Conservation (phyloP, 177 flowering plant species). For the Vitis hybrid region DNA sequence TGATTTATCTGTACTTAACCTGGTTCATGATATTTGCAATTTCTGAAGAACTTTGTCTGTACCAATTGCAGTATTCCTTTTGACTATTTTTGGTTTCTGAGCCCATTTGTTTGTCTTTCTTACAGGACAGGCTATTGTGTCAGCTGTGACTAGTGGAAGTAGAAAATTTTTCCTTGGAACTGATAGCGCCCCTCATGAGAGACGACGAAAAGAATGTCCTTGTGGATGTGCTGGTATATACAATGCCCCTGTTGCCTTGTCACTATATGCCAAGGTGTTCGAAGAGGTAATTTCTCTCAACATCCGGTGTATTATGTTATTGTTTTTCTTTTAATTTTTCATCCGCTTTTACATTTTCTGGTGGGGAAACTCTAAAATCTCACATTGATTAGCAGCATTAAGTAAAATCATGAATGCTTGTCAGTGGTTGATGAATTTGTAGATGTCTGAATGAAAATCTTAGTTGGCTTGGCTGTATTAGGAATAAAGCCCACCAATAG, state of each 20-base stretch:
- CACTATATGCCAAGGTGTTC: conserved; percentile 87
- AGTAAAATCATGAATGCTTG: no score
- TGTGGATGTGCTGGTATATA: conserved; percentile 98
- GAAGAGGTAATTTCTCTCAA: conserved; percentile 65
- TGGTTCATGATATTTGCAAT: no score
- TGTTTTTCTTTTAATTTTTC: neutral
- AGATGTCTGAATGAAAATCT: no score
- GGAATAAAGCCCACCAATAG: no score
- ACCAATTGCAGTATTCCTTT: neutral
- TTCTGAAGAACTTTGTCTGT: no score
- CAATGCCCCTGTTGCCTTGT: conserved; percentile 83
- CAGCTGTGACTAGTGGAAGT: conserved; percentile 94
- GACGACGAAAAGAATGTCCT: conserved; percentile 64
- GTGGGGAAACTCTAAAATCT: no score
- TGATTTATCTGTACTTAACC: no score
- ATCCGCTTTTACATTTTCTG: no score
- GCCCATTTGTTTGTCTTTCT: conserved; percentile 13
- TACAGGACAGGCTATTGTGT: conserved; percentile 83
- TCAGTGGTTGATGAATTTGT: no score
- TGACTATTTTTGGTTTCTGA: neutral
- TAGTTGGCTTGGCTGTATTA: no score
- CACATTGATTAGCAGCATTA: no score
- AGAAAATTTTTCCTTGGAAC: conserved; percentile 89
- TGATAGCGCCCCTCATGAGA: conserved; percentile 99
- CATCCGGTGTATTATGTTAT: neutral